Evolutionary conservation across 306 rosid species (phyloP), one percentile per base, ranked within the genome.

Genomic region (Canavalia ensiformis): DNA sequence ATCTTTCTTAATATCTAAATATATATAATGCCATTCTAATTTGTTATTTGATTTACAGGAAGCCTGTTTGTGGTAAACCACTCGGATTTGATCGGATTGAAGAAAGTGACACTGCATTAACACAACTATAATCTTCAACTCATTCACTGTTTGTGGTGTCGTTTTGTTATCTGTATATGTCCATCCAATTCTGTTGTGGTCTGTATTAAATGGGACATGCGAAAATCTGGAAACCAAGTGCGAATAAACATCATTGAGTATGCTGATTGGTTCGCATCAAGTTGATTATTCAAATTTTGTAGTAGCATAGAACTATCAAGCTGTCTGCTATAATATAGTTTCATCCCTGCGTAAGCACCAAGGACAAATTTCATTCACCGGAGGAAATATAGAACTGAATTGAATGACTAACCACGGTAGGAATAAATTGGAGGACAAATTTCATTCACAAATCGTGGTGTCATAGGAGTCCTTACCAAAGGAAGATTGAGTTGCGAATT

Each of bases 61-160:
- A 95, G 75, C 68, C 82, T 65, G 76, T 85, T 28, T 72, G 76
- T 62, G 92, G 93, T 73, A 86, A 87, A 68, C 89, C 90, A 4
- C 57, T 92, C 37, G 79, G 74, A 30, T 93, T 89, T 49, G 94
- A 95, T 69, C 97, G 87, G 68, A 89, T 77, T 29, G 98, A 94
- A 49, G 97, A 93, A 82, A 82, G 75, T 84, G 97, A 90, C 72
- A 85, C 92, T 52, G 89, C 92, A 33, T 71, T 77, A 11, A 86
- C 92, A 62, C 87, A 80, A 80, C 46, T 86, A 82, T 89, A 91
- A 73, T 57, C 97, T 55, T 91, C 95, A 67, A 78, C 82, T 74
- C 91, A 85, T 58, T 87, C 89, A 4, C 88, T 74, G 70, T 80
- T 93, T 1, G 87, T 85, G 78, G 93, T 82, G 56, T 83, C 97